These are phyloP conservation scores for Neophaeococcomyces mojaviensis DNA, from an alignment of 2,329 filamentous ascomycete species.

Conservation along the genomic window DNA sequence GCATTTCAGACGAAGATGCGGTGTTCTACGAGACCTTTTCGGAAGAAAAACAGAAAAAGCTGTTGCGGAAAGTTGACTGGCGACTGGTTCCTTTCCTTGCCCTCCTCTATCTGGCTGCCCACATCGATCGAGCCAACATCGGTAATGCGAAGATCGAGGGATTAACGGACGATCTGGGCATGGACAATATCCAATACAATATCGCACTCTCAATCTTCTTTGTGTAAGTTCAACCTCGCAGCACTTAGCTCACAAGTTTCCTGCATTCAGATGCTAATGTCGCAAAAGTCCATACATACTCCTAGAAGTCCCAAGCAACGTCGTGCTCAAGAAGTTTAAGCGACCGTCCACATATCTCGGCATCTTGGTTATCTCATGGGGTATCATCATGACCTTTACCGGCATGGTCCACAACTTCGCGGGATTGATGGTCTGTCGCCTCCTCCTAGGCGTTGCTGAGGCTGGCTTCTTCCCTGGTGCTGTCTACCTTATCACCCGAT, in stretches of 20 bases:
- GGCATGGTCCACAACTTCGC: conserved; percentile 40
- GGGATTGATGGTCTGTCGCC: conserved; percentile 34
- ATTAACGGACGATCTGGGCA: conserved; percentile 50
- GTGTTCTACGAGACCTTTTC: conserved; percentile 1
- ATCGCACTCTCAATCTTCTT: conserved; percentile 75
- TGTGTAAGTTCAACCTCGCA: conserved; percentile 45
- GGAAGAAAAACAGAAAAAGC: background rate
- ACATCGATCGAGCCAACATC: conserved; percentile 55
- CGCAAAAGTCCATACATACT: conserved; percentile 7
- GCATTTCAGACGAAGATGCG: conserved; percentile 3
- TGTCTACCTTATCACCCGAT: conserved; percentile 26
- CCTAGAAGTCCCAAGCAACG: conserved; percentile 11
- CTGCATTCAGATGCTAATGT: too few relatives aligned
- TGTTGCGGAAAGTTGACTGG: conserved; percentile 39
- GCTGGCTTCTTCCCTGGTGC: conserved; percentile 33
- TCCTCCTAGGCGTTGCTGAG: conserved; percentile 34
- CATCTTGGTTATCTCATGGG: conserved; percentile 10
- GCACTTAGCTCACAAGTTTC: too few relatives aligned
- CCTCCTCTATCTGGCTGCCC: conserved; percentile 29
- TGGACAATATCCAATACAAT: conserved; percentile 58
- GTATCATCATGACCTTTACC: conserved; percentile 29
- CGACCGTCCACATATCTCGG: conserved; percentile 5
- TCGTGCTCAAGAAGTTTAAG: conserved; percentile 8
- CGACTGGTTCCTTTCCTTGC: conserved; percentile 37
- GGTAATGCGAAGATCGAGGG: conserved; percentile 62